Conservation (phyloP, 345 rosid genomes). For the Salix brachista region DNA sequence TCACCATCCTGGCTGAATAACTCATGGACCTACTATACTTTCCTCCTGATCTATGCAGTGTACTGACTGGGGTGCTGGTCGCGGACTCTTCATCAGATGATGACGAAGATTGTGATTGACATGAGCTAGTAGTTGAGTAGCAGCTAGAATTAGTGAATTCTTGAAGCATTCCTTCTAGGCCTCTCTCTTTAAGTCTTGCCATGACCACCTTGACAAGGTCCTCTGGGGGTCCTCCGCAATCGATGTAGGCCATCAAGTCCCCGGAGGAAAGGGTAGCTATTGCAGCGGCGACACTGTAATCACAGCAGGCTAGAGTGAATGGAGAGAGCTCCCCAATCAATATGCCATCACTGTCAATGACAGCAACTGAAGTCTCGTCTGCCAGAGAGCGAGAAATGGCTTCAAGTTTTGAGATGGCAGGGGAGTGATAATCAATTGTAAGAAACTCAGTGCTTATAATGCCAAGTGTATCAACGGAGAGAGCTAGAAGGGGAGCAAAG, state of each 20-base stretch:
- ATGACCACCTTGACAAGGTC: conserved; percentile 54
- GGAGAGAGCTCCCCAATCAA: conserved; percentile 83
- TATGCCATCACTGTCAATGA: conserved; percentile 49
- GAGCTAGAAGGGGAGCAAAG: conserved; percentile 65
- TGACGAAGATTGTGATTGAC: conserved; percentile 31
- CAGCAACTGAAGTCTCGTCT: conserved; percentile 70
- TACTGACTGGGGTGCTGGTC: conserved; percentile 15
- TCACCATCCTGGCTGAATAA: conserved; percentile 64
- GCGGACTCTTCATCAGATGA: conserved; percentile 55
- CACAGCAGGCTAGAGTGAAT: conserved; percentile 33
- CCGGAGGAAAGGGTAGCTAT: conserved; percentile 67
- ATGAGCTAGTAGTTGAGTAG: conserved; percentile 10
- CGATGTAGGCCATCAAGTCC: conserved; percentile 79
- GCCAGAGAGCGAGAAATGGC: conserved; percentile 45
- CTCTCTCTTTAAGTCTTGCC: conserved; percentile 44
- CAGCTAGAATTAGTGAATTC: conserved; percentile 28
- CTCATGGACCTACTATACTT: conserved; percentile 56
- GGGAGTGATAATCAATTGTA: conserved; percentile 60
- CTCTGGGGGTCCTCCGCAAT: conserved; percentile 79
- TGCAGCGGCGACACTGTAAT: conserved; percentile 41
- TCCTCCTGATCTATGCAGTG: conserved; percentile 26
- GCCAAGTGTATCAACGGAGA: conserved; percentile 59
- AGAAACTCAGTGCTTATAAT: conserved; percentile 45
- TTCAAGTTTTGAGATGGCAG: conserved; percentile 48
- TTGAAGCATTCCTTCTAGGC: conserved; percentile 47